Conservation (phyloP, 2,329 filamentous ascomycete species). For the Alternaria sp. region DNA sequence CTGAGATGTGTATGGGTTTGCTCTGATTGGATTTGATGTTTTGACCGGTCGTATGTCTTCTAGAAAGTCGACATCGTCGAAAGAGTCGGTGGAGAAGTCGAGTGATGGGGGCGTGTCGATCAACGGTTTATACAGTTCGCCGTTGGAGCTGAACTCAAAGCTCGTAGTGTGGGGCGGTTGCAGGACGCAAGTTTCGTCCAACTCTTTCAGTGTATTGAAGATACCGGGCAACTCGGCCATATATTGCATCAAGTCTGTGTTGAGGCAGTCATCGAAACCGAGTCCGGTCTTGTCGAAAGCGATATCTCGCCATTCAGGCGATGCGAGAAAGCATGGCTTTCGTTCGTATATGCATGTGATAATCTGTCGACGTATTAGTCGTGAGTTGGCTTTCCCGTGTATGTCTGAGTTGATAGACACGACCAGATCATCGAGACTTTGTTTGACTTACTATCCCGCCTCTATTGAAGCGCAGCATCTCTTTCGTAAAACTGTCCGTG, state of each 20-base stretch:
- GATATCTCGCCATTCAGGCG: slow-evolving; percentile 38
- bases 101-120: slow-evolving; percentile 28
- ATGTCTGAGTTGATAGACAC: neutral
- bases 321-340: slow-evolving; percentile 39
- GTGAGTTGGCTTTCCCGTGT: neutral
- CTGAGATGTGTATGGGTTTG: neutral
- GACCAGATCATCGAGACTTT: neutral
- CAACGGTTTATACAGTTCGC: neutral
- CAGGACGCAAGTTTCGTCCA: slow-evolving; percentile 8
- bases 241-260: slow-evolving; percentile 35
- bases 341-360: slow-evolving; percentile 41
- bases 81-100: slow-evolving; percentile 26
- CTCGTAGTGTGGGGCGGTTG: neutral
- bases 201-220: slow-evolving; percentile 33
- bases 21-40: neutral
- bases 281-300: slow-evolving; percentile 42
- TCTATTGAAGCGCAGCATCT: slow-evolving; percentile 39
- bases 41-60: slow-evolving; percentile 17
- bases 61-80: slow-evolving; percentile 17
- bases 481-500: slow-evolving; percentile 37
- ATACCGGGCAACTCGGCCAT: slow-evolving; percentile 38
- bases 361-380: slow-evolving; percentile 27
- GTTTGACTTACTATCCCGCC: slow-evolving; percentile 37
- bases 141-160: slow-evolving; percentile 9
- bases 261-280: slow-evolving; percentile 32